Evolutionary conservation across 768 basidiomycete species (phyloP).

Genomic region (Gyrodon lividus): DNA sequence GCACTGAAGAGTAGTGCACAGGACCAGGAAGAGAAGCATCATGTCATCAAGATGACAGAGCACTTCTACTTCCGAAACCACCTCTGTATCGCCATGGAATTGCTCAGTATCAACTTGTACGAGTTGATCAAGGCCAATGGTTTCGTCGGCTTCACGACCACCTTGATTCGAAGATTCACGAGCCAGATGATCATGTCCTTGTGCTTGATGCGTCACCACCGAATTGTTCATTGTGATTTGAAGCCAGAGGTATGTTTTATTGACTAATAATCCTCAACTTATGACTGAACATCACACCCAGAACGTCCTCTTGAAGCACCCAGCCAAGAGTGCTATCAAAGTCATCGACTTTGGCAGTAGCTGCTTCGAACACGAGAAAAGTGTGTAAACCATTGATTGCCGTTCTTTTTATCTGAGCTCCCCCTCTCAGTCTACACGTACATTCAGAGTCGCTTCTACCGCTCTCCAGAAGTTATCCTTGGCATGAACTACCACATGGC

Average conservation of each 20-base stretch:
- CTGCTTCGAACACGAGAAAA: slow-evolving; percentile 98
- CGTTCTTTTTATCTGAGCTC: slow-evolving; percentile 6
- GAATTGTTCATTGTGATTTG: slow-evolving; percentile 97
- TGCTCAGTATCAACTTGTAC: slow-evolving; percentile 97
- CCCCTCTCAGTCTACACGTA: slow-evolving; percentile 86
- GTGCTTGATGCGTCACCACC: slow-evolving; percentile 92
- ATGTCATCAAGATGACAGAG: slow-evolving; percentile 97
- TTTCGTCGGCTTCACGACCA: slow-evolving; percentile 96
- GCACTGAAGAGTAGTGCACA: slow-evolving; percentile 38
- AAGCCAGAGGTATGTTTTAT: slow-evolving; percentile 85
- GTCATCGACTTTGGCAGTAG: slow-evolving; percentile 99
- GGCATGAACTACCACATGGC: slow-evolving; percentile 99
- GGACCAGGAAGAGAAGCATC: slow-evolving; percentile 96
- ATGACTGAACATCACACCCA: slow-evolving; percentile 31
- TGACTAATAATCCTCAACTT: background rate
- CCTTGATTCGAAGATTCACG: slow-evolving; percentile 92
- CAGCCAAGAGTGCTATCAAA: slow-evolving; percentile 94
- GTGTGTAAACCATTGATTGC: slow-evolving; percentile 46
- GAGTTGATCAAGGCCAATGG: slow-evolving; percentile 99
- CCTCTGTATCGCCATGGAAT: slow-evolving; percentile 96
- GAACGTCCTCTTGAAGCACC: slow-evolving; percentile 95
- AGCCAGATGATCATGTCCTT: slow-evolving; percentile 92
- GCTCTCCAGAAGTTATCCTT: slow-evolving; percentile 98
- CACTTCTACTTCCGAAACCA: slow-evolving; percentile 98
- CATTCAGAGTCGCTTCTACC: slow-evolving; percentile 99